Evolutionary conservation across 78 protist species (phyloP), one percentile per base, ranked within the genome.

Genomic region (Chrysochromulina parva): DNA sequence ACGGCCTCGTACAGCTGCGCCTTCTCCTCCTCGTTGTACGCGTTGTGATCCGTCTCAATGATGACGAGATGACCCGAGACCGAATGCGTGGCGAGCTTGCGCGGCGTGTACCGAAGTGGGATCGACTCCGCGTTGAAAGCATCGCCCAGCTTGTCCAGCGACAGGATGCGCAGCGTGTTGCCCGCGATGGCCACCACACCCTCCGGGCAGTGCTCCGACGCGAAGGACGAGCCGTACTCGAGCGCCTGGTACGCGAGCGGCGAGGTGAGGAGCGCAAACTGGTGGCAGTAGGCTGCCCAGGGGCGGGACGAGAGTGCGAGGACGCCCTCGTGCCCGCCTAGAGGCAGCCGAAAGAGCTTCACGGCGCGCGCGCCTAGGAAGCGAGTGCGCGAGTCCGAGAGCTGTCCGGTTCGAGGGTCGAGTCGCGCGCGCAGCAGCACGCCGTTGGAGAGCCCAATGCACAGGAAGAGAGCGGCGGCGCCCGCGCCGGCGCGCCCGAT

Each of bases 361-460:
- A 95, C 98, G 7, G 97, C 96, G n/a, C 87, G 76, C 38, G 97
- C 57, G 66, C 99, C 99, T 59, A 96, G 94, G 59, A 94, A 92
- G 59, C 96, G 92, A 5, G 94, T 91, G 14, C 98, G 93, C 20
- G 94, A 91, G 93, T 98, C 99, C 4, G 97, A 65, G 69, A 98
- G 88, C 89, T 90, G 88, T 55, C 99, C 99, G 26, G 97, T 71
- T 7, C 89, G 20, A 0, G 85, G 48, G 88, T 98, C 99, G 48
- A 98, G 20, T 11, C 59, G 74, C 0, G 97, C 89, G 50, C 99
- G 94, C 90, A 96, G 62, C 67, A 98, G 7, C 0, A 98, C 95
- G 74, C 99, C 99, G 92, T 98, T 98, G 55, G 20, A 28, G 53
- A 97, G 74, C 11, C 99, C 99, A 58, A 98, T 94, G 89, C 24